Evolutionary conservation across 345 rosid species (phyloP), one percentile per base, ranked within the genome.

Genomic region (Murraya koenigii): DNA sequence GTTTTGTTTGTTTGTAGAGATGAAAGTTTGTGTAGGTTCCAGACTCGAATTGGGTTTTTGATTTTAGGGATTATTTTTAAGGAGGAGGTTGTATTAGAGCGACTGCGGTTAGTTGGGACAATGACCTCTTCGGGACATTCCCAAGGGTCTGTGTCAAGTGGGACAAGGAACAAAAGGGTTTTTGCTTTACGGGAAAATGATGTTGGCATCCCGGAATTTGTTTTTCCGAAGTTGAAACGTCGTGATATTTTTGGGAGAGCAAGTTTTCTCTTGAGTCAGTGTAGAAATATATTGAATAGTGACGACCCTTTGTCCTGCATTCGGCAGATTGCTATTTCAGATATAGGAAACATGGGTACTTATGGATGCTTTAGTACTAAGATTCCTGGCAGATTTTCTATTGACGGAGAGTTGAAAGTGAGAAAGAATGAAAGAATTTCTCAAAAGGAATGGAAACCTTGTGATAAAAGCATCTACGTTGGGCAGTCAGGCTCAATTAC

Each of bases 91-190:
- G 39, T 4, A 13, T 41, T 80, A 49, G 71, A 79, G 82, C 80
- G 78, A 69, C 77, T 71, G 2, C 23, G 15, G 58, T 72, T 80
- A 25, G 55, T 77, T 77, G 87, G 78, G 80, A 75, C 75, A 73
- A 68, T 82, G 49, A 56, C 74, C 10, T 83, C 83, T 0, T 73
- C 85, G 35, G 88, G 81, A 8, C 78, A 83, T 26, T 90, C 90
- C 7, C 88, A 79, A 61, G 92, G 94, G 72, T 85, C 87, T 2
- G 77, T 84, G 69, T 93, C 92, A 0, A 72, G 91, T 79, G 89
- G 94, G 74, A 86, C 78, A 70, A 82, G 93, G 79, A 89, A 79
- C 75, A 93, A 90, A 82, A 87, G 96, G 90, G 90, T 93, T 80
- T 93, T 85, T 77, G 97, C 98, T 75, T 56, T 80, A 26, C 81